Evolutionary conservation across 805 yeast genomes (phyloP).

Genomic region (Suhomyces faveliae): DNA sequence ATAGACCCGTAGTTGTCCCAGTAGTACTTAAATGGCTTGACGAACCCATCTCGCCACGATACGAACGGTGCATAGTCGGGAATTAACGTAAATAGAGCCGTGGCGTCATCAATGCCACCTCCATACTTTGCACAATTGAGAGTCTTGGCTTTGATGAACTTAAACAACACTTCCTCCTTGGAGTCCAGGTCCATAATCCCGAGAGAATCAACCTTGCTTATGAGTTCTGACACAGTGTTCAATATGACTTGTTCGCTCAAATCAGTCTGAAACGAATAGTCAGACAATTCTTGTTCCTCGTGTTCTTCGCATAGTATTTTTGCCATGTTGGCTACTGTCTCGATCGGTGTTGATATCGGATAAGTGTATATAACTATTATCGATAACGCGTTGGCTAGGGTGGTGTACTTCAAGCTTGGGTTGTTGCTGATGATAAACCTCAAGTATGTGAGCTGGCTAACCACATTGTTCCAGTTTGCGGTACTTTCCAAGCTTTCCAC

Average conservation of each 20-base stretch:
- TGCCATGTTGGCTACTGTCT: not conserved
- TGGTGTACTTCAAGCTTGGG: constrained; percentile 1
- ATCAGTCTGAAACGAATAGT: not conserved
- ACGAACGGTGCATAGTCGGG: constrained; percentile 16
- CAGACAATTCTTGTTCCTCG: not conserved
- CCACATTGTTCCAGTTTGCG: not conserved
- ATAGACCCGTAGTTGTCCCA: constrained; percentile 24
- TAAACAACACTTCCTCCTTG: not conserved
- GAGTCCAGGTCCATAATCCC: not conserved
- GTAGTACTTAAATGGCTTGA: constrained; percentile 29
- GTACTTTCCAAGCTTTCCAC: not conserved
- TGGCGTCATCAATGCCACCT: constrained; percentile 17
- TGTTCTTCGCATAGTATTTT: not conserved
- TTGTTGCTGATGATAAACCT: not conserved
- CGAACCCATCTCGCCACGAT: constrained; percentile 28
- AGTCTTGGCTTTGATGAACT: constrained; percentile 6
- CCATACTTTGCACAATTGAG: constrained; percentile 14
- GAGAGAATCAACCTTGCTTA: not conserved
- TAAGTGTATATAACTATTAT: not conserved
- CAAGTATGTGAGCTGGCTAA: not conserved
- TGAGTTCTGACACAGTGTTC: not conserved
- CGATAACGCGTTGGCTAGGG: not conserved
- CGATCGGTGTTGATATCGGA: not conserved
- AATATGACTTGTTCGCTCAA: not conserved
- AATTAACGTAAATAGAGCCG: constrained; percentile 13